Evolutionary conservation across 352 stramenopile species (phyloP), one percentile per base, ranked within the genome.

Genomic region (Phytophthora pluvialis): DNA sequence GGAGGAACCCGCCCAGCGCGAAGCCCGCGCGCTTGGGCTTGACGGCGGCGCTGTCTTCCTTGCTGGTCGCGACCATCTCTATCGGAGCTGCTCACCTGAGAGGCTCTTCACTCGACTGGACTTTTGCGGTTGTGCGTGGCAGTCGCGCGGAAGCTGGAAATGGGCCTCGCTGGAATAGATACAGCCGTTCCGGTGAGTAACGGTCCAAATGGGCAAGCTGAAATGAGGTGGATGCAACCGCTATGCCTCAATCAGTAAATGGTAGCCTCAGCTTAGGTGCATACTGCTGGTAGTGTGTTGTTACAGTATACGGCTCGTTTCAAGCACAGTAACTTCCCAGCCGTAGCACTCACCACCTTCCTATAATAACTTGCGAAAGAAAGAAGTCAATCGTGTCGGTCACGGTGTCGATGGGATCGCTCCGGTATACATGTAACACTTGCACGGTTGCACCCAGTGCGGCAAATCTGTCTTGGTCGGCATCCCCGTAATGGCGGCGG

Each of bases 1-100:
- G 81, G 2, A 93, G 53, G 53, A 86, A 87, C 25, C 72, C 86
- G 55, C 83, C 81, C 15, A 88, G 72, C 9, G 26, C 72, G 47
- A 83, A 76, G 55, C 67, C 51, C 10, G 69, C 36, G 32, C 72
- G 82, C 49, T 85, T 86, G 56, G 86, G 80, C 64, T 84, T 84
- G 8, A 62, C 59, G 35, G 47, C 55, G 64, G 49, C 50, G 25
- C 51, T 63, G 35, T 78, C 68, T 54, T 83, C 73, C 56, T 72
- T 78, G 26, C 13, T 67, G 5, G 69, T 81, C 2, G 69, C 80
- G 62, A 83, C 75, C 78, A 84, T 84, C 29, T 51, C 0, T 46
- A 44, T 63, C 32, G 13, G 50, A 66, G 28, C 51, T 62, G 12
- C 18, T 60, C 11, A 45, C 42, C n/a, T 51, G 50, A 16, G 50